Conservation (phyloP, 768 basidiomycete species). For the Mycena floridula region DNA sequence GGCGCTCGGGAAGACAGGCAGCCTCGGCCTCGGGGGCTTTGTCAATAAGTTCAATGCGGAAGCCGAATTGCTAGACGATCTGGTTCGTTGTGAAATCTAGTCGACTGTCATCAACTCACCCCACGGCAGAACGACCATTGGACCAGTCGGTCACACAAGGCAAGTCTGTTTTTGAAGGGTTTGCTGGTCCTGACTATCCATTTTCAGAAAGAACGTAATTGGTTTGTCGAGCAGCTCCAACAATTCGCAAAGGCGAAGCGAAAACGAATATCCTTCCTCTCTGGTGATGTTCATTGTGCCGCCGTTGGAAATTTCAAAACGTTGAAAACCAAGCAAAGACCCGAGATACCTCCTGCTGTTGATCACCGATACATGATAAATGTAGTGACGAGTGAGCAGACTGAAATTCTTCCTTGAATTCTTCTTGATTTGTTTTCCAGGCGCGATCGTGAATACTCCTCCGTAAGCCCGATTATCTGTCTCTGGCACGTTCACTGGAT, state of each 20-base stretch:
- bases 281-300: conserved; percentile 92
- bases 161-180: conserved; percentile 30
- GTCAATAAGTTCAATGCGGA: conserved; percentile 90
- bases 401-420: neutral
- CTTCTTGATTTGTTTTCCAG: conserved; percentile 23
- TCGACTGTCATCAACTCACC: no score
- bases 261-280: conserved; percentile 77
- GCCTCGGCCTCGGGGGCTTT: conserved; percentile 67
- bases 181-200: neutral
- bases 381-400: conserved; percentile 61
- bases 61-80: conserved; percentile 90
- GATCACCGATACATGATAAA: conserved; percentile 93
- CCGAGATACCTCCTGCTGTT: conserved; percentile 40
- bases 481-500: neutral
- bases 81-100: conserved; percentile 38
- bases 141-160: conserved; percentile 80
- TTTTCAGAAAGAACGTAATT: conserved; percentile 79
- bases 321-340: conserved; percentile 41
- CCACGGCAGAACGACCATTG: conserved; percentile 76
- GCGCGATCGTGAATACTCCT: conserved; percentile 91
- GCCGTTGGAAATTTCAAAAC: conserved; percentile 79
- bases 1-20: conserved; percentile 62
- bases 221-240: conserved; percentile 78
- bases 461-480: conserved; percentile 71
- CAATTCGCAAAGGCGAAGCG: conserved; percentile 54